Evolutionary conservation across 1,139 yeast genomes (phyloP).

Genomic region (Hemisphaericaspora lyxosophila): DNA sequence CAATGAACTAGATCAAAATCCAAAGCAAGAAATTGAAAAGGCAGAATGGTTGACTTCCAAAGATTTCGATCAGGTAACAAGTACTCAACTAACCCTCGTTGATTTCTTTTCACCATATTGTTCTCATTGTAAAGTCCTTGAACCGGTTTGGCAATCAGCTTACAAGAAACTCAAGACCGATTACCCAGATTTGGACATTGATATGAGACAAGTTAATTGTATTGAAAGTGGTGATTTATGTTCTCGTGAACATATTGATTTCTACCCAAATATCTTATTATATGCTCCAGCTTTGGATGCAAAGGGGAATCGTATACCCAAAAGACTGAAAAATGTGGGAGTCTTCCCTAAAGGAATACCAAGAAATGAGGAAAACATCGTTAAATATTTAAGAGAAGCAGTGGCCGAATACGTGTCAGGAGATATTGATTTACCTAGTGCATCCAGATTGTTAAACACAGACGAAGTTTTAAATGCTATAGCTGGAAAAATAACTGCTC

Average conservation of each 20-base stretch:
- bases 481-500: constrained; percentile 48
- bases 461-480: constrained; percentile 40
- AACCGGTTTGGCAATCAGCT: constrained; percentile 64
- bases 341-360: constrained; percentile 47
- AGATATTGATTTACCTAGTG: constrained; percentile 36
- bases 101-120: constrained; percentile 75
- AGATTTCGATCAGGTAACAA: constrained; percentile 45
- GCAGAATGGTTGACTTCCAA: constrained; percentile 29
- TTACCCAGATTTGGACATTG: constrained; percentile 42
- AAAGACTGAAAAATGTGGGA: constrained; percentile 38
- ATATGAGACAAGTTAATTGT: constrained; percentile 72
- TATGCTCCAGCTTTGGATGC: constrained; percentile 51
- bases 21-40: constrained; percentile 12
- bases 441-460: constrained; percentile 30
- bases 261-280: constrained; percentile 59
- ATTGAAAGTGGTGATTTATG: constrained; percentile 72
- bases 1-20: constrained; percentile 8
- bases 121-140: constrained; percentile 63
- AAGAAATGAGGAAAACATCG: constrained; percentile 49
- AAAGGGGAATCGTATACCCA: constrained; percentile 25
- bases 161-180: constrained; percentile 41
- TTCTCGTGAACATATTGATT: constrained; percentile 52
- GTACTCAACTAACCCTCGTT: constrained; percentile 52
- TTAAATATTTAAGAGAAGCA: constrained; percentile 53
- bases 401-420: constrained; percentile 47